phyloP scores from a whole-genome alignment of 2,329 filamentous ascomycete species.

The Trichophaea hybrida region DNA sequence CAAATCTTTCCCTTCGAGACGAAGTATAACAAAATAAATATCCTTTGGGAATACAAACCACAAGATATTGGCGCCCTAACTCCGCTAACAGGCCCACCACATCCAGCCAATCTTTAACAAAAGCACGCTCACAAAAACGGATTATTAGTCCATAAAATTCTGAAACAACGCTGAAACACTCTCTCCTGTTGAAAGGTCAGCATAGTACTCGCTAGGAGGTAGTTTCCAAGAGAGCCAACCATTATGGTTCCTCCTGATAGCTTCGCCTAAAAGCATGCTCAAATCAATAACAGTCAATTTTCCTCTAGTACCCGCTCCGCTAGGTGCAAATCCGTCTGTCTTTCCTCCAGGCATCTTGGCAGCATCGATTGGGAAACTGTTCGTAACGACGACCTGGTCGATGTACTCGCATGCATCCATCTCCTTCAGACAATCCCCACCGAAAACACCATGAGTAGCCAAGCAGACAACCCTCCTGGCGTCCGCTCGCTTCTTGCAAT shows the following conservation, averaged over 20 bases:
- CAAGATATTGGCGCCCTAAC: slow-evolving; percentile 6
- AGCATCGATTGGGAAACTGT: slow-evolving; percentile 82
- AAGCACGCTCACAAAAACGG: neutral
- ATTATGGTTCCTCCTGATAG: slow-evolving; percentile 90
- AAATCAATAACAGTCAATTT: slow-evolving; percentile 87
- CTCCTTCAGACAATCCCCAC: slow-evolving; percentile 74
- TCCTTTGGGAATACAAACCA: slow-evolving; percentile 2
- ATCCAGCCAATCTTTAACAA: slow-evolving; percentile 3
- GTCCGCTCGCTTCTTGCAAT: slow-evolving; percentile 79
- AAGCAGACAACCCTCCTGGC: slow-evolving; percentile 96
- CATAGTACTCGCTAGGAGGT: slow-evolving; percentile 12
- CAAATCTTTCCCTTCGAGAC: neutral
- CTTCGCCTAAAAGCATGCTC: slow-evolving; percentile 74
- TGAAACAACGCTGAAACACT: slow-evolving; percentile 48
- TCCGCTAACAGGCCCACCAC: slow-evolving; percentile 6
- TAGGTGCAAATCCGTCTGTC: slow-evolving; percentile 17
- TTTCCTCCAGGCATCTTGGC: slow-evolving; percentile 54
- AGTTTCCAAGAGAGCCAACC: slow-evolving; percentile 50
- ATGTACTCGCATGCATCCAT: slow-evolving; percentile 89
- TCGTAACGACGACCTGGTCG: slow-evolving; percentile 79
- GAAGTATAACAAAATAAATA: neutral
- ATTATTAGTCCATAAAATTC: slow-evolving; percentile 36
- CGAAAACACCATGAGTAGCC: slow-evolving; percentile 90
- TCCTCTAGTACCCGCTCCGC: slow-evolving; percentile 7
- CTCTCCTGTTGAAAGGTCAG: slow-evolving; percentile 21